Conservation (phyloP, 2,329 filamentous ascomycete species). For the Ilyonectria robusta region DNA sequence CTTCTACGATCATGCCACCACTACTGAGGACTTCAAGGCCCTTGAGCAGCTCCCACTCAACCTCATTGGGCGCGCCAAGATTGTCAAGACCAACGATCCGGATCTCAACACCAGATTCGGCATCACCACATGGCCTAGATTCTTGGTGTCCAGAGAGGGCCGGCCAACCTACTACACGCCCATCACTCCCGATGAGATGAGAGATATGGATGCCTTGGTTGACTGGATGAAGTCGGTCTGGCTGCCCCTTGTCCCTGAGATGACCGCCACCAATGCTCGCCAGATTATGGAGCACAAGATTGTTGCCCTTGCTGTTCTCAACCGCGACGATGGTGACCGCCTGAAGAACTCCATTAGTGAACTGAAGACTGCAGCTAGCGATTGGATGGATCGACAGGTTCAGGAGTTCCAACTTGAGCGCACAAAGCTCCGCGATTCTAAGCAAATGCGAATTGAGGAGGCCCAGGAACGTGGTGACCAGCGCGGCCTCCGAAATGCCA, state of each 20-base stretch:
- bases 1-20: conserved; percentile 97
- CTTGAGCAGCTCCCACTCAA: conserved; percentile 89
- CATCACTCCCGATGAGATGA: conserved; percentile 91
- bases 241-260: conserved; percentile 94
- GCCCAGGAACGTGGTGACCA: conserved; percentile 94
- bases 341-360: conserved; percentile 86
- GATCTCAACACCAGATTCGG: conserved; percentile 87
- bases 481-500: conserved; percentile 86
- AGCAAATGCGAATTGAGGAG: conserved; percentile 96
- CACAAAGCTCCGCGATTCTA: conserved; percentile 92
- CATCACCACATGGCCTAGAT: conserved; percentile 95
- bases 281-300: conserved; percentile 97
- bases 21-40: conserved; percentile 90
- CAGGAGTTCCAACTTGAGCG: conserved; percentile 92
- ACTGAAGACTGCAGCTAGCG: conserved; percentile 93
- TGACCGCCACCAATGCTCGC: conserved; percentile 90
- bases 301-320: conserved; percentile 93
- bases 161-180: conserved; percentile 92
- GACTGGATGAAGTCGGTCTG: conserved; percentile 97
- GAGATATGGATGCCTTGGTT: conserved; percentile 83
- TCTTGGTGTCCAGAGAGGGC: conserved; percentile 90
- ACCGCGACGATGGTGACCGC: conserved; percentile 82
- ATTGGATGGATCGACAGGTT: conserved; percentile 98
- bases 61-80: conserved; percentile 90
- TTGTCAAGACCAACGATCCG: conserved; percentile 91